A percentile compares a stretch with the other conserved stretches of the same genome.
Conservation (phyloP, 768 basidiomycete genomes). For the Amanita rubescens region DNA sequence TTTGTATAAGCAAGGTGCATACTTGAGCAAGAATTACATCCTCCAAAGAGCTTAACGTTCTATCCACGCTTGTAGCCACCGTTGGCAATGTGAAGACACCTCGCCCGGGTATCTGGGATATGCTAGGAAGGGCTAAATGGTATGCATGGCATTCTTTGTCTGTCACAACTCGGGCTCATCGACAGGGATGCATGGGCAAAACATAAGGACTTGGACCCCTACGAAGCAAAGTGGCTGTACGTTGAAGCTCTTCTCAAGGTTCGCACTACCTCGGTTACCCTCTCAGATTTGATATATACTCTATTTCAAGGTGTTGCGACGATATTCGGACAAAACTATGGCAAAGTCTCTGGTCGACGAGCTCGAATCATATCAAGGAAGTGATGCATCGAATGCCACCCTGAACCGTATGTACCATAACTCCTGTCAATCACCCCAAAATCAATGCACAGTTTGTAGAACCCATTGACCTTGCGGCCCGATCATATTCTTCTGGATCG, state of each 20-base stretch:
- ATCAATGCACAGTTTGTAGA: constrained; percentile 20
- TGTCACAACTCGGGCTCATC: not conserved
- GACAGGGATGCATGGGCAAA: constrained; percentile 93
- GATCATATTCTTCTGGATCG: constrained; percentile 62
- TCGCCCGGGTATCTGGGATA: constrained; percentile 84
- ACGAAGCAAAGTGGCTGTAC: constrained; percentile 85
- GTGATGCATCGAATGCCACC: constrained; percentile 56
- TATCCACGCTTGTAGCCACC: constrained; percentile 51
- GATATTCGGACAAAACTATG: constrained; percentile 77
- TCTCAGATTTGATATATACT: not conserved
- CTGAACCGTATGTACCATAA: constrained; percentile 46
- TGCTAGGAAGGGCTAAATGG: constrained; percentile 94
- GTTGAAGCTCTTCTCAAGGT: constrained; percentile 85
- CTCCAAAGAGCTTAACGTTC: constrained; percentile 6
- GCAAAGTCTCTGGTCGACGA: constrained; percentile 72
- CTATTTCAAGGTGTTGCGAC: constrained; percentile 59
- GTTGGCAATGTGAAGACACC: constrained; percentile 77
- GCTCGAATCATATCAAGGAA: constrained; percentile 69
- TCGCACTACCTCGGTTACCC: constrained; percentile 11
- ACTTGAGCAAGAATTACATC: constrained; percentile 3
- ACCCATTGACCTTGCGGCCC: constrained; percentile 39
- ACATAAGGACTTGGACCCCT: constrained; percentile 70
- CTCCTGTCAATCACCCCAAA: not conserved
- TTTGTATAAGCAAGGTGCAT: constrained; percentile 86
- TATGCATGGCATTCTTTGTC: constrained; percentile 21